These are phyloP conservation scores for Solanum arcanum DNA, from an alignment of 257 asterid genomes.

Conservation along the genomic window DNA sequence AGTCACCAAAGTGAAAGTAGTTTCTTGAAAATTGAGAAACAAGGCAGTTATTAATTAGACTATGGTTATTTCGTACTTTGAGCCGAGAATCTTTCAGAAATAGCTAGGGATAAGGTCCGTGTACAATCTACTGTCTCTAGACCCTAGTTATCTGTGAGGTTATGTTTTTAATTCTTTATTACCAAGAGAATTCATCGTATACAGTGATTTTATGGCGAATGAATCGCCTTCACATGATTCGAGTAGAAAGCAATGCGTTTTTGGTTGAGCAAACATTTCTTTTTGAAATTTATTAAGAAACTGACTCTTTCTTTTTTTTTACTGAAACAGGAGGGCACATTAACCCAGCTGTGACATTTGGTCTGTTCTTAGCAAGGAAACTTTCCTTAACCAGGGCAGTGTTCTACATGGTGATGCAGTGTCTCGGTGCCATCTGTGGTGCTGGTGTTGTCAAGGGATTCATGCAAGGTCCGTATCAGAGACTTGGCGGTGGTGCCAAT, in stretches of 20 bases:
- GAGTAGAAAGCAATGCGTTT: not conserved
- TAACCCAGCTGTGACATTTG: constrained; percentile 49
- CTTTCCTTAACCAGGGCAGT: constrained; percentile 35
- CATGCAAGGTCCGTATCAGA: constrained; percentile 18
- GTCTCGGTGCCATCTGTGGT: constrained; percentile 44
- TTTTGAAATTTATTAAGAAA: not conserved
- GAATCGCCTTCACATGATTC: not conserved
- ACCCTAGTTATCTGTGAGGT: no score
- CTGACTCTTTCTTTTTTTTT: not conserved
- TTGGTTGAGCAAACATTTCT: not conserved
- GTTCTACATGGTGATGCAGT: constrained; percentile 44
- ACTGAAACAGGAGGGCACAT: constrained; percentile 40
- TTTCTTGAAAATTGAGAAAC: not conserved
- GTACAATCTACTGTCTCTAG: no score
- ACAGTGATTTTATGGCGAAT: not conserved
- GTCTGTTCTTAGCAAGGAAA: constrained; percentile 41
- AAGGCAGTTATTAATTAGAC: not conserved
- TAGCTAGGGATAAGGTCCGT: not conserved
- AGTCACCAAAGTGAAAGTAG: not conserved
- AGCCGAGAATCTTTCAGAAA: no score
- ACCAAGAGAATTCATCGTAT: not conserved
- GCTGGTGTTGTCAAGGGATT: constrained; percentile 45
- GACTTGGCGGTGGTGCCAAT: constrained; percentile 28
- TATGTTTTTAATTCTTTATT: no score
- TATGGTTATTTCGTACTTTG: not conserved